These are phyloP conservation scores for Tetrapyrgos nigripes DNA, from an alignment of 1,284 basidiomycete genomes.

Conservation along the genomic window DNA sequence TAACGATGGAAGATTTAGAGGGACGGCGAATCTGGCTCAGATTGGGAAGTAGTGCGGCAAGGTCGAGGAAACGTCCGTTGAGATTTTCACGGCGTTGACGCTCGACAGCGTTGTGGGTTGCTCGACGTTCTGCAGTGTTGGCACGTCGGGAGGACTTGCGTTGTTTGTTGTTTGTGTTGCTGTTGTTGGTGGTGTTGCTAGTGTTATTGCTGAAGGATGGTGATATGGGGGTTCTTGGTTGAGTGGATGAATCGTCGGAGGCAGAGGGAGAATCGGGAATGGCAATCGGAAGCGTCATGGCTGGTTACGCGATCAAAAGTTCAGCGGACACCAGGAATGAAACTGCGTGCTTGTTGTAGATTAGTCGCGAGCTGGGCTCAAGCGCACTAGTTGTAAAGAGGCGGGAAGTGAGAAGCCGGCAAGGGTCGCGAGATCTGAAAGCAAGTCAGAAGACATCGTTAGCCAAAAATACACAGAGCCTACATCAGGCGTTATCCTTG, in stretches of 20 bases:
- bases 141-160: slow-evolving; percentile 84
- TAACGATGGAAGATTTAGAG: slow-evolving; percentile 94
- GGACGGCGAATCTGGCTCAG: slow-evolving; percentile 90
- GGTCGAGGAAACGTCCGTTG: slow-evolving; percentile 81
- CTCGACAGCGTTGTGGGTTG: slow-evolving; percentile 95
- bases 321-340: slow-evolving; percentile 22
- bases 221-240: slow-evolving; percentile 5
- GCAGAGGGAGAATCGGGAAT: slow-evolving; percentile 35
- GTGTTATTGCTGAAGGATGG: not conserved
- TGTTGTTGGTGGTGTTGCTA: not conserved
- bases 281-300: slow-evolving; percentile 56
- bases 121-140: slow-evolving; percentile 92
- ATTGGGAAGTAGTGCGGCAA: slow-evolving; percentile 88
- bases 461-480: slow-evolving; percentile 26
- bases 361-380: slow-evolving; percentile 73
- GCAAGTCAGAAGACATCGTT: slow-evolving; percentile 4
- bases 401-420: slow-evolving; percentile 74
- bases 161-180: slow-evolving; percentile 40
- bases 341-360: slow-evolving; percentile 20
- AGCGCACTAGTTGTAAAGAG: slow-evolving; percentile 45
- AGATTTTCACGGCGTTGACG: slow-evolving; percentile 90
- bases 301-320: slow-evolving; percentile 45
- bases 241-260: slow-evolving; percentile 26
- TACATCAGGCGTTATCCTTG: slow-evolving; percentile 85
- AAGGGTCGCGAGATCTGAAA: slow-evolving; percentile 93